Evolutionary conservation across 2,329 filamentous ascomycete species (phyloP), one percentile per base, ranked within the genome.

Genomic region (Colletotrichum sp.): DNA sequence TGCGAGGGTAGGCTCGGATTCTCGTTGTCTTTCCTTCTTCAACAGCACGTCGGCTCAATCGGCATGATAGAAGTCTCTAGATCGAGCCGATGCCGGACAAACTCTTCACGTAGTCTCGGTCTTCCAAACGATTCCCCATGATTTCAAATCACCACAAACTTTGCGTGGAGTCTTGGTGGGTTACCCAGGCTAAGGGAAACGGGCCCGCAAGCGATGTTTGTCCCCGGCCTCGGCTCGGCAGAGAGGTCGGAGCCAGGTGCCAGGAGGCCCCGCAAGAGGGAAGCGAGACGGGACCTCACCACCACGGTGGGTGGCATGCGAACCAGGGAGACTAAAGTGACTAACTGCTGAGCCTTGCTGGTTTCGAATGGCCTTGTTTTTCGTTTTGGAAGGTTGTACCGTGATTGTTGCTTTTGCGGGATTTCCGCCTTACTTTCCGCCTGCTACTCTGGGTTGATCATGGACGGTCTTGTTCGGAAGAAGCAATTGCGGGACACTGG

Each of bases 191-290:
- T 52, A n/a, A 69, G 28, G 36, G 59, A n/a, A 36, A 34, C 12
- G 18, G 59, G 16, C 63, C 68, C 44, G 9, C 30, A 36, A 18
- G 21, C 57, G 24, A 16, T 62, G 15, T 26, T 57, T 49, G 30
- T n/a, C 18, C n/a, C 36, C 72, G 68, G 63, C 62, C 69, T 72
- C 69, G 69, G 44, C 63, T 68, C 70, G 73, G 64, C 69, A 59
- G 15, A 32, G 39, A 36, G 13, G n/a, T 55, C 39, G 70, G 64
- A 34, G 26, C 30, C 59, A 63, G 28, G n/a, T 36, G 67, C 59
- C 24, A 65, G 59, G 13, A 69, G 32, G 34, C 28, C n/a, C 65
- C 26, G n/a, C 30, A 57, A 24, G 57, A 24, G 21, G n/a, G 34
- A 44, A 65, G 24, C 34, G 34, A 65, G 32, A 34, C 59, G 59